Evolutionary conservation across 805 yeast genomes (phyloP).

Genomic region (Starmerella scarabaei): DNA sequence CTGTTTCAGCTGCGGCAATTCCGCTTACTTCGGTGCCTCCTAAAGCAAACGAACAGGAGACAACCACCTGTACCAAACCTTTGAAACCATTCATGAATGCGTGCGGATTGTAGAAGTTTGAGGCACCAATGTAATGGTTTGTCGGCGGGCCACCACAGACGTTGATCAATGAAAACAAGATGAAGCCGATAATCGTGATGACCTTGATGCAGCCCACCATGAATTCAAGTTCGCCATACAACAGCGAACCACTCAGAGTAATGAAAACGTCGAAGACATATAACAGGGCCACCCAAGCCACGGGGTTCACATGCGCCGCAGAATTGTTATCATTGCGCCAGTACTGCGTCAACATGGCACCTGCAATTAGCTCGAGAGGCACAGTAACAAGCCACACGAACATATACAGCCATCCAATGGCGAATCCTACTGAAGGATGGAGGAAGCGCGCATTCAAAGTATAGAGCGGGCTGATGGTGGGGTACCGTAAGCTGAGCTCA

Average conservation of each 20-base stretch:
- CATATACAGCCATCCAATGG: constrained; percentile 56
- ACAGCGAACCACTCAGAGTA: constrained; percentile 44
- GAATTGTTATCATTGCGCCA: constrained; percentile 34
- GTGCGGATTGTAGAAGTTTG: constrained; percentile 50
- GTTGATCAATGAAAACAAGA: constrained; percentile 42
- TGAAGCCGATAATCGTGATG: constrained; percentile 45
- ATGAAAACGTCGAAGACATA: constrained; percentile 38
- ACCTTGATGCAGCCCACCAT: constrained; percentile 46
- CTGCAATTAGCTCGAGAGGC: constrained; percentile 47
- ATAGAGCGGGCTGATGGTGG: constrained; percentile 40
- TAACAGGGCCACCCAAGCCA: constrained; percentile 46
- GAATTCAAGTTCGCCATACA: constrained; percentile 59
- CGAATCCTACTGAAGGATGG: constrained; percentile 51
- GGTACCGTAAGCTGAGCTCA: constrained; percentile 52
- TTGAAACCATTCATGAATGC: constrained; percentile 49
- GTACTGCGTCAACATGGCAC: constrained; percentile 40
- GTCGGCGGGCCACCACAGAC: constrained; percentile 54
- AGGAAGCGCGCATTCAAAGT: constrained; percentile 44
- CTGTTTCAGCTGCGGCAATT: constrained; percentile 61
- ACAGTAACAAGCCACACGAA: constrained; percentile 47
- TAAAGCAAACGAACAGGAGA: constrained; percentile 50
- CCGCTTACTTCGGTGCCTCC: constrained; percentile 61
- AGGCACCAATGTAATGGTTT: constrained; percentile 41
- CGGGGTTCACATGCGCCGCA: constrained; percentile 35
- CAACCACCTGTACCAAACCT: constrained; percentile 51